Percentiles rank a stretch among this genome's conserved stretches.
These are phyloP conservation scores for Astragalus glycyphyllos DNA, from an alignment of 306 rosid genomes.

Conservation along the genomic window DNA sequence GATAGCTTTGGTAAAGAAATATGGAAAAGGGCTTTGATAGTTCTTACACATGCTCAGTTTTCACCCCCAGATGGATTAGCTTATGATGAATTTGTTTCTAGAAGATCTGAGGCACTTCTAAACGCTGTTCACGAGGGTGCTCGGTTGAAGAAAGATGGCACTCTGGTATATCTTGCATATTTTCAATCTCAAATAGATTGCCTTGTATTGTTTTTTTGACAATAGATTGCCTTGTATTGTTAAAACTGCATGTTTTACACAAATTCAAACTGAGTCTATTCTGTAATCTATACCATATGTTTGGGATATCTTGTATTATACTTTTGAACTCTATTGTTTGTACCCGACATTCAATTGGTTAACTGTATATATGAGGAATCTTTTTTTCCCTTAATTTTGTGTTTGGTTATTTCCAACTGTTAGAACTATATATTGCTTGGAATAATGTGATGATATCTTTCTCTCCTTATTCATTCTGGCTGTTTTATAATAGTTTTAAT, in stretches of 20 bases:
- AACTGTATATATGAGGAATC: background rate
- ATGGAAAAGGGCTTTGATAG: conserved; percentile 83
- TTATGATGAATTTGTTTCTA: conserved; percentile 75
- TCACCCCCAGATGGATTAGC: conserved; percentile 89
- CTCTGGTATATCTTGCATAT: conserved; percentile 50
- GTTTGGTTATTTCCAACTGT: background rate
- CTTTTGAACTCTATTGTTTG: conserved; percentile 14
- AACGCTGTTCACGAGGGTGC: conserved; percentile 65
- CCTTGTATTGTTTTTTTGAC: background rate
- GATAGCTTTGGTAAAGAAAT: conserved; percentile 81
- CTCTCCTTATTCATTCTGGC: background rate
- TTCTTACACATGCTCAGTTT: conserved; percentile 85
- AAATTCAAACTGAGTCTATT: background rate
- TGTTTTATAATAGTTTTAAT: background rate
- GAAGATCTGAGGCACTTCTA: conserved; percentile 83
- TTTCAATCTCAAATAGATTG: background rate
- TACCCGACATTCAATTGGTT: background rate
- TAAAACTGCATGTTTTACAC: background rate
- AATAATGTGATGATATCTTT: background rate
- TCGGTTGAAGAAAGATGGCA: conserved; percentile 59
- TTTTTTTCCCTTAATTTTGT: background rate
- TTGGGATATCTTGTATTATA: background rate
- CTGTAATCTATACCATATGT: background rate
- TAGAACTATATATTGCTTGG: background rate
- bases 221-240: background rate